phyloP scores from a whole-genome alignment of 2,329 filamentous ascomycete genomes.

The Aspergillus sp. region DNA sequence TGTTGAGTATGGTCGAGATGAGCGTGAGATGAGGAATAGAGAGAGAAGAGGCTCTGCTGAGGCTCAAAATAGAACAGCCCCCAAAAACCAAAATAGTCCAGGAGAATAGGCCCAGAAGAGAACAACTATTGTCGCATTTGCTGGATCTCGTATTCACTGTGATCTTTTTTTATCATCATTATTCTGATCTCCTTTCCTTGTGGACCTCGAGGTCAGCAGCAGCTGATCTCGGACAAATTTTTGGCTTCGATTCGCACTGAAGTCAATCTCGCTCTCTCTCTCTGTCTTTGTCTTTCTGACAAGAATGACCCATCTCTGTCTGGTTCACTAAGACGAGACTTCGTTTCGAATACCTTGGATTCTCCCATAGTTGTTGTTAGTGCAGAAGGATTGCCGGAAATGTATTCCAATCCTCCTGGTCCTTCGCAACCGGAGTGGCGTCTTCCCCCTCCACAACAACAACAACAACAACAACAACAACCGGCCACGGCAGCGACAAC shows the following conservation, averaged over 20 bases:
- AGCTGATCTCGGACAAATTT: not conserved
- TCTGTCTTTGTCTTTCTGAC: not conserved
- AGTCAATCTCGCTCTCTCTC: not conserved
- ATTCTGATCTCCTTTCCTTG: not conserved
- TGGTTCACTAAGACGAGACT: too few relatives aligned
- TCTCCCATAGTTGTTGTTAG: not conserved
- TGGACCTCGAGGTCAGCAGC: not conserved
- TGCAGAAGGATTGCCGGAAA: slow-evolving; percentile 10
- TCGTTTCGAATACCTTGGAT: too few relatives aligned
- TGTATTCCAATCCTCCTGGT: slow-evolving; percentile 24
- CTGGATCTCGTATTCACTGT: not conserved
- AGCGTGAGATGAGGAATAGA: too few relatives aligned
- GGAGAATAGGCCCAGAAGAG: too few relatives aligned
- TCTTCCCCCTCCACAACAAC: slow-evolving; percentile 9
- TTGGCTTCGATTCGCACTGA: not conserved
- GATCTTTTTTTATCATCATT: not conserved
- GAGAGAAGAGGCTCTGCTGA: too few relatives aligned
- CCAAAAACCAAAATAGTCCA: too few relatives aligned
- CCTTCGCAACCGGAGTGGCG: slow-evolving; percentile 35
- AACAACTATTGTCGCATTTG: not conserved
- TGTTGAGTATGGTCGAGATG: too few relatives aligned
- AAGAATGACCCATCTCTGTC: too few relatives aligned
- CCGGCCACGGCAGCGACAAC: slow-evolving; percentile 6
- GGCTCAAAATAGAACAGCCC: too few relatives aligned
- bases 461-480: not conserved